A percentile compares a stretch with the other conserved stretches of the same genome.
Evolutionary conservation across 345 rosid species (phyloP).

Genomic region (Bruguiera gymnorhiza): DNA sequence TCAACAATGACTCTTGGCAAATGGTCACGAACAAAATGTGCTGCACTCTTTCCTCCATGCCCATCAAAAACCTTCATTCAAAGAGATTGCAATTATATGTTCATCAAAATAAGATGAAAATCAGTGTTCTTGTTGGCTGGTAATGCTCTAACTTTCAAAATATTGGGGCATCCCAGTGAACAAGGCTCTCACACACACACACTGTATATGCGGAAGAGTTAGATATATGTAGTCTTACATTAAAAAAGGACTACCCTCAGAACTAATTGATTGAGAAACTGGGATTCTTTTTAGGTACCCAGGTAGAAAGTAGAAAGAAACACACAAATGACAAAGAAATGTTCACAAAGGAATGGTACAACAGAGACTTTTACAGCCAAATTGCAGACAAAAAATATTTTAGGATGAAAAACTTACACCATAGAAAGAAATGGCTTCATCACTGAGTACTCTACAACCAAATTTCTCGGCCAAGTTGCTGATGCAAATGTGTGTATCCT

Average conservation of each 20-base stretch:
- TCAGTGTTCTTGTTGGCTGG: too few species aligned
- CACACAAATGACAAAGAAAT: neutral
- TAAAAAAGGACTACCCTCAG: neutral
- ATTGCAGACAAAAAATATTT: neutral
- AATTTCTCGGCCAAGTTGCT: constrained; percentile 58
- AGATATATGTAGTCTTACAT: neutral
- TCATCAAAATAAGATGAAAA: too few species aligned
- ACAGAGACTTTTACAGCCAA: neutral
- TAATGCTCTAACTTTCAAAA: too few species aligned
- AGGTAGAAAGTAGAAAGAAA: neutral
- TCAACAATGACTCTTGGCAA: constrained; percentile 74
- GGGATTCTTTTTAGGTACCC: neutral
- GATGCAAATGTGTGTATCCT: constrained; percentile 79
- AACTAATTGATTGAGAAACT: neutral
- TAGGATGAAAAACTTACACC: constrained; percentile 50
- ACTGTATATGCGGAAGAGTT: too few species aligned
- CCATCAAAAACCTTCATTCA: constrained; percentile 75
- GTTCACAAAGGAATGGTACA: neutral
- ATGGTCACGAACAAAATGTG: constrained; percentile 70
- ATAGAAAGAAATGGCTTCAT: constrained; percentile 56
- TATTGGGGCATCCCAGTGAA: too few species aligned
- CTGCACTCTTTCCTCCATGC: constrained; percentile 79
- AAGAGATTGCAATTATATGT: neutral
- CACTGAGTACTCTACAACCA: constrained; percentile 30
- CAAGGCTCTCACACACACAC: too few species aligned